phyloP scores from a whole-genome alignment of 306 rosid species.

The Sicyos edulis region DNA sequence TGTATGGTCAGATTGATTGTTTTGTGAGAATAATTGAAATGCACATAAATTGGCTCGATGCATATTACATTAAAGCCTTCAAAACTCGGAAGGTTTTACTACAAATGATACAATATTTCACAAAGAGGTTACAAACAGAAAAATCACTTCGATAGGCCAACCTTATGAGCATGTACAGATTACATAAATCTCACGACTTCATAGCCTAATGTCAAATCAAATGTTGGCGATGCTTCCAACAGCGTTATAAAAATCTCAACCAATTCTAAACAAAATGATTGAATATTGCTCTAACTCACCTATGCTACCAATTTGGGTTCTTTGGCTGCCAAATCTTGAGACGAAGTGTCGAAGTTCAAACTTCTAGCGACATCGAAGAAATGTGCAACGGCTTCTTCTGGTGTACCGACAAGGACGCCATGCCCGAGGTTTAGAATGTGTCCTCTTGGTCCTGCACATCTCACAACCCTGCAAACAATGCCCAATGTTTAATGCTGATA shows the following conservation, averaged over 20 bases:
- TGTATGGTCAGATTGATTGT: too few relatives aligned
- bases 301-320: slow-evolving; percentile 50
- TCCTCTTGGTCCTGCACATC: slow-evolving; percentile 75
- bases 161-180: slow-evolving; percentile 4
- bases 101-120: background rate
- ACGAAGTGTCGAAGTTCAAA: slow-evolving; percentile 54
- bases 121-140: background rate
- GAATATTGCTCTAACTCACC: background rate
- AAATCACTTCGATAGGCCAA: background rate
- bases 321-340: slow-evolving; percentile 38
- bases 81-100: background rate
- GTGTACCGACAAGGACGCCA: slow-evolving; percentile 89
- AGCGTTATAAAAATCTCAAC: slow-evolving; percentile 10
- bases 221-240: slow-evolving; percentile 1
- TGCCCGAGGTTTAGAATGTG: slow-evolving; percentile 97
- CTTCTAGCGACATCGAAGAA: slow-evolving; percentile 89
- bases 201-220: background rate
- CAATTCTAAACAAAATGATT: slow-evolving; percentile 5
- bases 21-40: too few relatives aligned
- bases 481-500: slow-evolving; percentile 2
- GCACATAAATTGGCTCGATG: too few relatives aligned
- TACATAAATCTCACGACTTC: background rate
- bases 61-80: background rate
- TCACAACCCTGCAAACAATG: slow-evolving; percentile 66
- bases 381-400: slow-evolving; percentile 95